Evolutionary conservation across 2,329 filamentous ascomycete genomes (phyloP).

Genomic region (Diaporthe citriasiana): DNA sequence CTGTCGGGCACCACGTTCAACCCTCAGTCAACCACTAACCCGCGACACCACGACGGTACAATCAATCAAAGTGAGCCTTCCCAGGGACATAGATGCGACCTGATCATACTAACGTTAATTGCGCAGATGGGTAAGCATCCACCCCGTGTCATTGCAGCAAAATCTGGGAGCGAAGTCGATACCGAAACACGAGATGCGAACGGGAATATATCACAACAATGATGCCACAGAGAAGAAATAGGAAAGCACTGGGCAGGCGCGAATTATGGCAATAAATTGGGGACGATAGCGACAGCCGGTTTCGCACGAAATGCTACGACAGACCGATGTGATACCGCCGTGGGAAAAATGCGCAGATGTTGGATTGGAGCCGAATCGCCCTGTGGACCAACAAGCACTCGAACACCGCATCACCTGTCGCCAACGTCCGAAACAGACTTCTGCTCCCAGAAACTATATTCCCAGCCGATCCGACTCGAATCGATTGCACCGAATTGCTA

Average conservation of each 20-base stretch:
- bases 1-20: slow-evolving; percentile 12
- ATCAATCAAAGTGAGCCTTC: slow-evolving; percentile 45
- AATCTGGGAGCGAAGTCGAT: slow-evolving; percentile 32
- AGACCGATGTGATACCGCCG: background rate
- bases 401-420: background rate
- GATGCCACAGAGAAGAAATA: background rate
- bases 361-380: background rate
- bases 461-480: background rate
- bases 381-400: background rate
- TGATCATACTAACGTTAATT: slow-evolving; percentile 54
- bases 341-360: background rate
- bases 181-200: slow-evolving; percentile 28
- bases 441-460: slow-evolving; percentile 48
- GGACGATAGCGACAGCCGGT: background rate
- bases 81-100: background rate
- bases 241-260: background rate
- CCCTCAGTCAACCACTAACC: slow-evolving; percentile 45
- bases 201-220: background rate
- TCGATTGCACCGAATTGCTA: slow-evolving; percentile 26
- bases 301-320: background rate
- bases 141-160: slow-evolving; percentile 42
- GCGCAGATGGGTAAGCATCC: slow-evolving; percentile 72
- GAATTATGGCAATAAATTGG: background rate
- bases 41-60: slow-evolving; percentile 49
- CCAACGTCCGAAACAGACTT: slow-evolving; percentile 4